Base-by-base conservation (phyloP, 805 yeast genomes). In the Blastobotrys peoriensis region DNA sequence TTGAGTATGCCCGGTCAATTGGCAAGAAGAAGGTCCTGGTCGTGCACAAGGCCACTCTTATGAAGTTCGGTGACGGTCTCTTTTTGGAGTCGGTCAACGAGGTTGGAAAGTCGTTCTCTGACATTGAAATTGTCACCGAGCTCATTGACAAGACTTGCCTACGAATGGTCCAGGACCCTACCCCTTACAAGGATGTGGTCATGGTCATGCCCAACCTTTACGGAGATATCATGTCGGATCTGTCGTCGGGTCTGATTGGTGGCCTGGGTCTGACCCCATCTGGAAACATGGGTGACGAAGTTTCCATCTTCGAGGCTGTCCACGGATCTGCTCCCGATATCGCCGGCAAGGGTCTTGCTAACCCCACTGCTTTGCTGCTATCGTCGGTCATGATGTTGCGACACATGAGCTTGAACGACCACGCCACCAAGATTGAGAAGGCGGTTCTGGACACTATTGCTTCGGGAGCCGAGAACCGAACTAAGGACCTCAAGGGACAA, bases 321-420 rank as follows among this genome's bases (percentile, higher is more conserved):
- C 98, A 93, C 70, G 98, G 98, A 68, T 89, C 98, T 47, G 98
- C 98, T 53, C 98, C 98, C 59, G 98, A 93, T 69, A 93, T 93
- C 63, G 98, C 98, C 52, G 98, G 98, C 65, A 87, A 93, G 78
- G 94, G 95, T 66, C 79, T 86, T 67, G 98, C 98, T 54, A 93
- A 93, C 81, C 98, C 98, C 73, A 93, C 98, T 50, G 98, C 98
- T 46, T 72, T 93, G 65, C 76, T 93, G 67, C 78, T 93, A 65
- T 87, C 96, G 41, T 91, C 98, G 38, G 87, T 89, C 65, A 93
- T 93, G 97, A 91, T 93, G 98, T 83, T 93, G 77, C 85, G 95
- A 75, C 98, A 93, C 78, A 91, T 93, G 98, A 82, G 86, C 43
- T 79, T 93, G 68, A 75, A 76, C 68, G 71, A 74, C 25, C 78